These are phyloP conservation scores for Gynostemma pentaphyllum DNA, from an alignment of 306 rosid species.

Conservation along the genomic window DNA sequence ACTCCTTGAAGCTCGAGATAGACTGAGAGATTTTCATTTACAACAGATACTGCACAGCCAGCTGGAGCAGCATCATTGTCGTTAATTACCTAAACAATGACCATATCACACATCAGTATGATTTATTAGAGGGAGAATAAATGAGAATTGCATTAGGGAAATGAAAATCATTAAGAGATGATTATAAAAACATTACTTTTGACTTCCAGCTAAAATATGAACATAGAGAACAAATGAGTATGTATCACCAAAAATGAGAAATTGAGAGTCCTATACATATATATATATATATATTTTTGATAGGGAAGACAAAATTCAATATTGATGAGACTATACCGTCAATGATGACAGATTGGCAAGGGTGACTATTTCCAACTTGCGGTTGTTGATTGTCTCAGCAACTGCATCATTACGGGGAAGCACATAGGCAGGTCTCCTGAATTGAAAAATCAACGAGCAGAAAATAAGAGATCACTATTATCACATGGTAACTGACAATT, in stretches of 20 bases:
- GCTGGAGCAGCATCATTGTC: conserved; percentile 28
- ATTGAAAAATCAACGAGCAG: not conserved
- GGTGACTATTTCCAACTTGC: conserved; percentile 53
- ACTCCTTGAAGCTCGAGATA: conserved; percentile 34
- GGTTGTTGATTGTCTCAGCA: conserved; percentile 21
- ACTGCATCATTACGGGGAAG: conserved; percentile 20
- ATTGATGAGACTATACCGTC: conserved; percentile 19
- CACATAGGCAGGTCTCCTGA: conserved; percentile 32
- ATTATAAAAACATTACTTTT: no score
- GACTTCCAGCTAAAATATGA: no score
- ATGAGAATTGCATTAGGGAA: not conserved
- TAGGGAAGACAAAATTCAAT: not conserved
- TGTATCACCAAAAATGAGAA: not conserved
- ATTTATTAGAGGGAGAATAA: no score
- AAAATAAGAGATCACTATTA: not conserved
- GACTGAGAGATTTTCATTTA: conserved; percentile 29
- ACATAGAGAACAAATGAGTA: not conserved
- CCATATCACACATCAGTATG: not conserved
- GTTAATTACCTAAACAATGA: conserved; percentile 18
- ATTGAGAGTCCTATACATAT: no score
- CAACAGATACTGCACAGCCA: conserved; percentile 36
- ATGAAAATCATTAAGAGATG: not conserved
- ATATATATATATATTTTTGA: no score
- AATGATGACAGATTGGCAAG: conserved; percentile 70
- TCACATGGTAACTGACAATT: not conserved